A percentile compares a stretch with the other conserved stretches of the same genome.
Conservation (phyloP, 106 monocot genomes). For the Narthecium ossifragum region DNA sequence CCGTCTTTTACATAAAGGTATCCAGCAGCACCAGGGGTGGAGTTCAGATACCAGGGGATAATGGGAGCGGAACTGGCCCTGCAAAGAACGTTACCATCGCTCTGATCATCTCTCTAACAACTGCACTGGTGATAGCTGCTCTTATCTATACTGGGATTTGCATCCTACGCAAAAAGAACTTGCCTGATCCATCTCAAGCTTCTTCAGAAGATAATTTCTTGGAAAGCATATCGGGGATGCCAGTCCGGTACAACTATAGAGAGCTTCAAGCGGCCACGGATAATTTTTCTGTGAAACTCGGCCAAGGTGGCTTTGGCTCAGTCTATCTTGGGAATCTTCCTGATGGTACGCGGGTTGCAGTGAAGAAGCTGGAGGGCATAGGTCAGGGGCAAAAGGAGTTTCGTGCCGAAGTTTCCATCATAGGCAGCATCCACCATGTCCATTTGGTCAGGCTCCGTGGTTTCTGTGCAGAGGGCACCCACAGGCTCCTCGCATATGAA, state of each 20-base stretch:
- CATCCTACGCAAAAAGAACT: slow-evolving; percentile 13
- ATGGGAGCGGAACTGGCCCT: slow-evolving; percentile 14
- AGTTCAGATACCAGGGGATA: background rate
- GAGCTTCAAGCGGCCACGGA: slow-evolving; percentile 64
- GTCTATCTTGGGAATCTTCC: slow-evolving; percentile 64
- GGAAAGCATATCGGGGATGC: slow-evolving; percentile 51
- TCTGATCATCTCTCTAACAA: slow-evolving; percentile 30
- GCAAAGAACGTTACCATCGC: no score
- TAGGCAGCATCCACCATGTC: slow-evolving; percentile 71
- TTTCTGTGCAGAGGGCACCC: slow-evolving; percentile 54
- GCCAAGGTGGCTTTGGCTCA: slow-evolving; percentile 77
- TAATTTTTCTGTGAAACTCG: slow-evolving; percentile 56
- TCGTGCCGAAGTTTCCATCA: slow-evolving; percentile 49
- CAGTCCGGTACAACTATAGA: slow-evolving; percentile 46
- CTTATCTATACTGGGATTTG: slow-evolving; percentile 27
- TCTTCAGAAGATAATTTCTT: slow-evolving; percentile 63
- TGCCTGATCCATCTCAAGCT: slow-evolving; percentile 16
- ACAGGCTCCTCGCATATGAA: slow-evolving; percentile 59
- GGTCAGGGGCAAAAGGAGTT: slow-evolving; percentile 71
- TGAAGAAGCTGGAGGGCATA: slow-evolving; percentile 51
- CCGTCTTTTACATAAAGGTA: slow-evolving; percentile 43
- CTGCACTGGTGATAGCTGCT: slow-evolving; percentile 27
- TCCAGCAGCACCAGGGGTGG: slow-evolving; percentile 11
- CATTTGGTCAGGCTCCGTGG: slow-evolving; percentile 71
- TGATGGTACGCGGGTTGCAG: slow-evolving; percentile 44